Evolutionary conservation across 768 basidiomycete genomes (phyloP), one percentile per base, ranked within the genome.

Genomic region (Suillus tomentosus): DNA sequence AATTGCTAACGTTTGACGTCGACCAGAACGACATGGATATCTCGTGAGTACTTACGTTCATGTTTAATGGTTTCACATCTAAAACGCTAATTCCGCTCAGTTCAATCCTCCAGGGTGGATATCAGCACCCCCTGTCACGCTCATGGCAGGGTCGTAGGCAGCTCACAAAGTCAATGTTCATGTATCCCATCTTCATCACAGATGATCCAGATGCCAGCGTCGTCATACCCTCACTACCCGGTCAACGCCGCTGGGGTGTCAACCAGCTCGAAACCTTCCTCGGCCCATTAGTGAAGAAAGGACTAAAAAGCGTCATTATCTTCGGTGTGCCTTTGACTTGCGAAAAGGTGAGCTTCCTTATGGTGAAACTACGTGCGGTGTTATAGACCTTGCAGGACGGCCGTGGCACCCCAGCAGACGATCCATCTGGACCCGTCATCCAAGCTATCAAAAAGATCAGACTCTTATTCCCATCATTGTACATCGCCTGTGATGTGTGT

Each of bases 161-260:
- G 64, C 85, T 96, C 73, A 89, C 90, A 27, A 96, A 96, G 75
- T 85, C 86, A 67, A 98, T 98, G 96, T 85, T 99, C 77, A 98
- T 98, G 92, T 99, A 99, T 76, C 97, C 97, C 9, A 95, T 99
- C 71, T 99, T 99, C 76, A 91, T 99, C 70, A 95, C 95, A 15
- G 97, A 99, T 76, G 94, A 98, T 64, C 89, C 94, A 2, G 84
- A 95, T 65, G 93, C 95, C 5, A 85, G 87, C 74, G 88, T 89
- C 57, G 82, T 85, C 65, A 95, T 99, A 68, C 71, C 84, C 0
- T 82, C 87, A 24, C 80, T 98, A 10, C 96, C 95, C 7, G 92
- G 90, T 7, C 96, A 98, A 74, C 85, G 89, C 61, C 79, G 95
- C 55, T 99, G 97, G 97, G 97, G 97, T 11, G 79, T 99, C n/a